phyloP scores from a whole-genome alignment of 169 alveolate genomes.

The Plasmodium coatneyi region DNA sequence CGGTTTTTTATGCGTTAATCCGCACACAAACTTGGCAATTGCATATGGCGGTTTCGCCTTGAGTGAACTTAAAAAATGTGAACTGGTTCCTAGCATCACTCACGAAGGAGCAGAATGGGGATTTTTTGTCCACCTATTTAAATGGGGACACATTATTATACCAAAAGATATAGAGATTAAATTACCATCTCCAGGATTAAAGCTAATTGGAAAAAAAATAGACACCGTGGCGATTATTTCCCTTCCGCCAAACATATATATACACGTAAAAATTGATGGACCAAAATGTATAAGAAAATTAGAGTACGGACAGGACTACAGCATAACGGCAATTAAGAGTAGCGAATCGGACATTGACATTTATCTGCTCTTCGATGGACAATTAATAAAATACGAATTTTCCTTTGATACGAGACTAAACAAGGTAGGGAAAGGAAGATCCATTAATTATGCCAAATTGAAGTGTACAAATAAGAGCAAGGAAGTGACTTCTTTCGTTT shows the following conservation, averaged over 20 bases:
- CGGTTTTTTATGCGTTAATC: slow-evolving; percentile 82
- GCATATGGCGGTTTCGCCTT: slow-evolving; percentile 83
- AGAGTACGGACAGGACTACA: slow-evolving; percentile 77
- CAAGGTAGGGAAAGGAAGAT: slow-evolving; percentile 76
- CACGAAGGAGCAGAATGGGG: slow-evolving; percentile 83
- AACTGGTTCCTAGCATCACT: slow-evolving; percentile 67
- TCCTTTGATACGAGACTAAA: slow-evolving; percentile 81
- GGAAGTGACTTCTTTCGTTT: slow-evolving; percentile 55
- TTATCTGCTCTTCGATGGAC: slow-evolving; percentile 79
- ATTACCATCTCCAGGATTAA: slow-evolving; percentile 79
- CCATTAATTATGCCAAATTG: slow-evolving; percentile 59
- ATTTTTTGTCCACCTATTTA: slow-evolving; percentile 80
- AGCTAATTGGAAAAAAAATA: slow-evolving; percentile 76
- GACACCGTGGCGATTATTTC: slow-evolving; percentile 78
- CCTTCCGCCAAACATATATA: slow-evolving; percentile 78
- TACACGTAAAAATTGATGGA: slow-evolving; percentile 78
- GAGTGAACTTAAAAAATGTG: slow-evolving; percentile 65
- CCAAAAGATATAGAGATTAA: slow-evolving; percentile 80
- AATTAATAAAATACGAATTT: slow-evolving; percentile 76
- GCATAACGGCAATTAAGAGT: slow-evolving; percentile 79
- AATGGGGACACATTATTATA: slow-evolving; percentile 80
- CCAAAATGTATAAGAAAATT: slow-evolving; percentile 79
- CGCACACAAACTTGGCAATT: slow-evolving; percentile 76
- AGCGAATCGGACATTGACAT: slow-evolving; percentile 82
- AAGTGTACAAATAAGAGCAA: slow-evolving; percentile 54